Conservation (phyloP, 2,329 filamentous ascomycete genomes). For the Lecanicillium sp. region DNA sequence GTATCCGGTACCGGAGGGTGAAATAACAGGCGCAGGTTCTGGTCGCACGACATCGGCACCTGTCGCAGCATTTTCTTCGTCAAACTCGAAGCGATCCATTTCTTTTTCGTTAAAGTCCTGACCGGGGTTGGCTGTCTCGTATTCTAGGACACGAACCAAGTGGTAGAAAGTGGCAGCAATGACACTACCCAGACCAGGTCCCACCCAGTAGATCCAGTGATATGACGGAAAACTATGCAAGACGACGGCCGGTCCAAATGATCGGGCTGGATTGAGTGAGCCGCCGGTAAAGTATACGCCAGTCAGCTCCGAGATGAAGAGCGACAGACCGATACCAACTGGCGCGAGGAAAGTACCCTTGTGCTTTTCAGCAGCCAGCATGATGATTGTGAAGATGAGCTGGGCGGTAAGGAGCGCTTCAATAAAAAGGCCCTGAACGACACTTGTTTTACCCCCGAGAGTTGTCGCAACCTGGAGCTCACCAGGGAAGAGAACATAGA, state of each 20-base stretch:
- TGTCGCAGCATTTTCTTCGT: slow-evolving; percentile 8
- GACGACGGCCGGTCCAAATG: slow-evolving; percentile 37
- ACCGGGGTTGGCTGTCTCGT: slow-evolving; percentile 11
- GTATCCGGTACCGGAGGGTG: neutral
- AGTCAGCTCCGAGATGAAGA: slow-evolving; percentile 36
- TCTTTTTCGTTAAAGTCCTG: slow-evolving; percentile 12
- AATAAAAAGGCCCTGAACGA: slow-evolving; percentile 39
- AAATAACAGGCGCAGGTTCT: slow-evolving; percentile 7
- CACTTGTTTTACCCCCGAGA: slow-evolving; percentile 28
- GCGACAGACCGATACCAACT: slow-evolving; percentile 36
- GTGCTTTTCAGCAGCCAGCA: slow-evolving; percentile 44
- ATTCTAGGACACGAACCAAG: slow-evolving; percentile 11
- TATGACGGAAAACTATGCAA: slow-evolving; percentile 29
- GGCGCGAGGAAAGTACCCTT: slow-evolving; percentile 38
- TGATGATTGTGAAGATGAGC: slow-evolving; percentile 40
- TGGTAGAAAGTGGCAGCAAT: slow-evolving; percentile 10
- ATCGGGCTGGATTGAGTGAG: slow-evolving; percentile 37
- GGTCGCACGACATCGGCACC: slow-evolving; percentile 7
- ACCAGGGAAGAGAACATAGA: slow-evolving; percentile 11
- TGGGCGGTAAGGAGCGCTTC: slow-evolving; percentile 40
- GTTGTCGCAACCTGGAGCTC: slow-evolving; percentile 28
- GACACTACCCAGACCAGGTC: slow-evolving; percentile 11
- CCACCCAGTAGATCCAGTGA: slow-evolving; percentile 38
- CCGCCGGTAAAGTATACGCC: slow-evolving; percentile 40
- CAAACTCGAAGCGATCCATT: slow-evolving; percentile 10